Percentiles rank a stretch among this genome's conserved stretches.
Conservation (phyloP, 495 filamentous ascomycete species). For the Trypethelium eluteriae region DNA sequence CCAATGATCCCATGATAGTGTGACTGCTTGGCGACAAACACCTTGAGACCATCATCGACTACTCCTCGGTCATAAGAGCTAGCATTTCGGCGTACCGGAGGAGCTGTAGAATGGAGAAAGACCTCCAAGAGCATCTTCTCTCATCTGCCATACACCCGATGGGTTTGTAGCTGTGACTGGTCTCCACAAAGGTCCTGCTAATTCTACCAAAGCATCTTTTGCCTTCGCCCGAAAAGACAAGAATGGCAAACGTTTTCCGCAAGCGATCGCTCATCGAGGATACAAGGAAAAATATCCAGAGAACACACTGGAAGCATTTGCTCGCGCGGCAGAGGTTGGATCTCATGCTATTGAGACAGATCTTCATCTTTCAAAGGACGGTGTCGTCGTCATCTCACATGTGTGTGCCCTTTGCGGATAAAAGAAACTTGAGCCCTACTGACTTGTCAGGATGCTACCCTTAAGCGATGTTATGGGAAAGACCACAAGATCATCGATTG, state of each 20-base stretch:
- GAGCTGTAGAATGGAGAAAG: constrained; percentile 5
- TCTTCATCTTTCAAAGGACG: constrained; percentile 72
- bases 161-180: background rate
- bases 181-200: background rate
- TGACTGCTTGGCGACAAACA: background rate
- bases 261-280: constrained; percentile 79
- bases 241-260: constrained; percentile 47
- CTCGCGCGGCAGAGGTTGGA: constrained; percentile 60
- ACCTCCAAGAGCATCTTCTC: background rate
- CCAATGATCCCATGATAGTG: background rate
- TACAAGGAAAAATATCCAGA: constrained; percentile 74
- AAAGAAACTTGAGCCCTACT: constrained; percentile 14
- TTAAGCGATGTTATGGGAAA: constrained; percentile 73
- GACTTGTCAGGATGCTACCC: constrained; percentile 53
- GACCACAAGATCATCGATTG: constrained; percentile 63
- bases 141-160: constrained; percentile 5
- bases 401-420: constrained; percentile 40
- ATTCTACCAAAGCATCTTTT: constrained; percentile 6
- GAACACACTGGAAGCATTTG: constrained; percentile 76
- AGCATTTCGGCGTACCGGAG: background rate
- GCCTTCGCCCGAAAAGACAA: constrained; percentile 19
- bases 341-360: constrained; percentile 83
- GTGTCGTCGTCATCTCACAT: constrained; percentile 77
- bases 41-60: background rate
- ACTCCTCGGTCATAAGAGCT: background rate